phyloP scores from a whole-genome alignment of 164 flowering plant genomes.

The Magnolia kwangsiensis region DNA sequence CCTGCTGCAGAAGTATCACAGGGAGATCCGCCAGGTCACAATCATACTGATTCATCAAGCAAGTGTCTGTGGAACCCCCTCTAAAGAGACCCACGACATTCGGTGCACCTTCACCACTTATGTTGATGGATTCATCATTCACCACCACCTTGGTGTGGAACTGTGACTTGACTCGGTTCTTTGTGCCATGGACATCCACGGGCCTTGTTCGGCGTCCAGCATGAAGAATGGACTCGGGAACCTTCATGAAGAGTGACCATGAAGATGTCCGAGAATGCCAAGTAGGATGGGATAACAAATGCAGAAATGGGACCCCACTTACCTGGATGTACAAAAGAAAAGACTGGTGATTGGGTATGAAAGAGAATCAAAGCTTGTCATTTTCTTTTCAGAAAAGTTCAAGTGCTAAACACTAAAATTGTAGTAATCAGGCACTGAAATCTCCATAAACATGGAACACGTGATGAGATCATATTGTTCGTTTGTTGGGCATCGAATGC shows the following conservation, averaged over 20 bases:
- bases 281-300: constrained; percentile 74
- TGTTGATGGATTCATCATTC: constrained; percentile 68
- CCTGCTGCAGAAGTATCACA: constrained; percentile 84
- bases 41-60: constrained; percentile 54
- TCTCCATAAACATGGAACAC: not conserved
- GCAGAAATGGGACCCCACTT: constrained; percentile 59
- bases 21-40: constrained; percentile 81
- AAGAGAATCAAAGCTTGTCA: not conserved
- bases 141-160: constrained; percentile 78
- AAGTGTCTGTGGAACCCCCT: constrained; percentile 47
- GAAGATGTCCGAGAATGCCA: constrained; percentile 94
- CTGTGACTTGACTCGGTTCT: constrained; percentile 40
- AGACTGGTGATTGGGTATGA: not conserved
- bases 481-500: not conserved
- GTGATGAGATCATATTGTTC: not conserved
- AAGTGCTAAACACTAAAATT: too few relatives aligned
- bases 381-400: not conserved
- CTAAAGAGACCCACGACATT: constrained; percentile 73
- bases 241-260: constrained; percentile 75
- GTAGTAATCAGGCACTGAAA: not conserved
- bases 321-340: constrained; percentile 34
- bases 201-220: constrained; percentile 30
- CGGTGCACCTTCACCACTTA: constrained; percentile 92
- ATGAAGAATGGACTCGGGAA: constrained; percentile 63
- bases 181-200: constrained; percentile 26